Conservation (phyloP, 805 yeast species). For the Saccharomycopsis synnaedendra region DNA sequence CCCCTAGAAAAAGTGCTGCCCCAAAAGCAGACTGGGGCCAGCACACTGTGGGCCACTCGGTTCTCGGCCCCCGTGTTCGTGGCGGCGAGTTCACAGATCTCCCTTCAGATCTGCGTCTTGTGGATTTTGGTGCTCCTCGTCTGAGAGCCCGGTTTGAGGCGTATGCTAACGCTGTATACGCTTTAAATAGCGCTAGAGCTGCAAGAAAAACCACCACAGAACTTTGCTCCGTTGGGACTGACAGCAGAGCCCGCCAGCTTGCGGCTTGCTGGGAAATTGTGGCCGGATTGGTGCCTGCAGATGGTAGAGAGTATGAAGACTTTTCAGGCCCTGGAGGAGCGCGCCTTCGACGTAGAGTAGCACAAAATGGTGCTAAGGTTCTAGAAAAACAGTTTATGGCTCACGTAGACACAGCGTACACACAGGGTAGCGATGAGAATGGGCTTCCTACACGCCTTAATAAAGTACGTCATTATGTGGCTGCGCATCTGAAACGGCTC, state of each 20-base stretch:
- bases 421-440: constrained; percentile 22
- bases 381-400: constrained; percentile 72
- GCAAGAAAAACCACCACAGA: constrained; percentile 31
- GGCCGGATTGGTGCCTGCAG: constrained; percentile 28
- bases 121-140: constrained; percentile 31
- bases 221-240: constrained; percentile 28
- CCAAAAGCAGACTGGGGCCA: constrained; percentile 22
- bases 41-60: constrained; percentile 22
- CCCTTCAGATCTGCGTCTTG: constrained; percentile 12
- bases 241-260: constrained; percentile 57
- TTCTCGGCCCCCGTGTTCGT: constrained; percentile 23
- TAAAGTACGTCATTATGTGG: constrained; percentile 55
- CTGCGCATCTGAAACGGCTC: constrained; percentile 31
- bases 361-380: constrained; percentile 42
- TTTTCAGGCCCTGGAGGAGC: constrained; percentile 25
- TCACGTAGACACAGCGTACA: constrained; percentile 55
- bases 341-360: constrained; percentile 33
- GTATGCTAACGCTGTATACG: constrained; percentile 61
- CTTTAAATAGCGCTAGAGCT: constrained; percentile 60
- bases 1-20: constrained; percentile 3
- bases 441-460: constrained; percentile 53
- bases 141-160: constrained; percentile 52
- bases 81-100: constrained; percentile 22
- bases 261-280: constrained; percentile 67
- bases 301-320: constrained; percentile 14